Percentiles rank a stretch among this genome's conserved stretches.
phyloP scores from a whole-genome alignment of 495 filamentous ascomycete species.

The Talaromyces ruber region DNA sequence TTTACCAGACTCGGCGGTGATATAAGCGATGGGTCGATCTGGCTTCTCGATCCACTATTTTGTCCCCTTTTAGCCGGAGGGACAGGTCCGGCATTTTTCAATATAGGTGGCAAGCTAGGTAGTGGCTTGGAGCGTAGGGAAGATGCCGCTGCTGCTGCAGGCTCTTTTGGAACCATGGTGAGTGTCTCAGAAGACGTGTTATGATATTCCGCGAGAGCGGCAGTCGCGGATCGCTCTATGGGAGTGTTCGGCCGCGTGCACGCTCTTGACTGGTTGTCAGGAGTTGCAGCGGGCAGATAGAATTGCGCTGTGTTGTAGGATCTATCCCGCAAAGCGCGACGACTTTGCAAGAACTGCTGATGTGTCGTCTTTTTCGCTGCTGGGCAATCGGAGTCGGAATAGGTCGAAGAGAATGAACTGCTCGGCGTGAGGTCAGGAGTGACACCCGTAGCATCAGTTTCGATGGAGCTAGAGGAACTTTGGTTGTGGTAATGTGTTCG shows the following conservation, averaged over 20 bases:
- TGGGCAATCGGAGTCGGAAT: constrained; percentile 24
- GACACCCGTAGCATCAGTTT: constrained; percentile 17
- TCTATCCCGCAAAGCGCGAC: constrained; percentile 9
- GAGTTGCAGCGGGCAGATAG: constrained; percentile 25
- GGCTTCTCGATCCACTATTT: constrained; percentile 19
- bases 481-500: constrained; percentile 19
- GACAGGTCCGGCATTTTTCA: constrained; percentile 13
- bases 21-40: constrained; percentile 35
- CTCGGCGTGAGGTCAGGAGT: constrained; percentile 37
- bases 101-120: constrained; percentile 22
- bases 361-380: constrained; percentile 21
- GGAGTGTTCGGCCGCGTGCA: constrained; percentile 20
- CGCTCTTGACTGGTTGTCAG: constrained; percentile 17
- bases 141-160: constrained; percentile 13
- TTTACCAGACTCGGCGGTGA: constrained; percentile 34
- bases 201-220: constrained; percentile 8
- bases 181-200: constrained; percentile 24
- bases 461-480: constrained; percentile 29
- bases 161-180: constrained; percentile 25
- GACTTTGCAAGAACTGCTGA: constrained; percentile 19
- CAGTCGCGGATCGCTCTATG: constrained; percentile 21
- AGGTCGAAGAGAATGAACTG: constrained; percentile 37
- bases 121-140: constrained; percentile 25
- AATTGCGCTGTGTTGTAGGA: constrained; percentile 13
- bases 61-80: constrained; percentile 19